Conservation (phyloP, 768 basidiomycete species). For the Calocybe indica region DNA sequence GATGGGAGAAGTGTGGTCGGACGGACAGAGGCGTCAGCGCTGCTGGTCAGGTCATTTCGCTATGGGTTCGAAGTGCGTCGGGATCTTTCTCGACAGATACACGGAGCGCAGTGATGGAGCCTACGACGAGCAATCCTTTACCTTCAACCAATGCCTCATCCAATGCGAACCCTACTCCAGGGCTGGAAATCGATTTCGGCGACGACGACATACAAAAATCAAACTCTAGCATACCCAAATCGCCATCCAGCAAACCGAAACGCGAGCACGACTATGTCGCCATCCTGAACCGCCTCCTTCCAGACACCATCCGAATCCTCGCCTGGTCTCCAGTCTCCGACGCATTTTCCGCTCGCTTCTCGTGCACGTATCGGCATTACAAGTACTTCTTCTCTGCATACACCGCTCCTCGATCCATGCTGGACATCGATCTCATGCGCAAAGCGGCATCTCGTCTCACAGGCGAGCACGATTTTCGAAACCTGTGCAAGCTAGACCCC, state of each 20-base stretch:
- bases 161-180: slow-evolving; percentile 5
- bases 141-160: background rate
- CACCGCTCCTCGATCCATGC: slow-evolving; percentile 24
- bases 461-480: slow-evolving; percentile 93
- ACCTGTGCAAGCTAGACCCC: slow-evolving; percentile 90
- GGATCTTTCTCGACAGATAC: slow-evolving; percentile 9
- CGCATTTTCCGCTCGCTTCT: slow-evolving; percentile 83
- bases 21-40: slow-evolving; percentile 96
- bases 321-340: slow-evolving; percentile 89
- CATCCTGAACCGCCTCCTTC: slow-evolving; percentile 83
- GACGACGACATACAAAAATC: slow-evolving; percentile 15
- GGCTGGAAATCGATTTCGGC: slow-evolving; percentile 16
- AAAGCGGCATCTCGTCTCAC: slow-evolving; percentile 64
- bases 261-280: slow-evolving; percentile 71
- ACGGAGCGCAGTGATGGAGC: too few species aligned
- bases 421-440: slow-evolving; percentile 74
- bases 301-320: slow-evolving; percentile 81
- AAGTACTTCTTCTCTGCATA: slow-evolving; percentile 88
- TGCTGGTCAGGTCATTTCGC: slow-evolving; percentile 86
- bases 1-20: slow-evolving; percentile 87
- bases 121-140: background rate
- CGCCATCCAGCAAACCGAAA: slow-evolving; percentile 12
- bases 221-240: slow-evolving; percentile 14
- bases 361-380: slow-evolving; percentile 86
- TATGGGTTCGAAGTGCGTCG: slow-evolving; percentile 78